Evolutionary conservation across 176 grass and related monocot species (phyloP).

Genomic region (Cenchrus americanus): DNA sequence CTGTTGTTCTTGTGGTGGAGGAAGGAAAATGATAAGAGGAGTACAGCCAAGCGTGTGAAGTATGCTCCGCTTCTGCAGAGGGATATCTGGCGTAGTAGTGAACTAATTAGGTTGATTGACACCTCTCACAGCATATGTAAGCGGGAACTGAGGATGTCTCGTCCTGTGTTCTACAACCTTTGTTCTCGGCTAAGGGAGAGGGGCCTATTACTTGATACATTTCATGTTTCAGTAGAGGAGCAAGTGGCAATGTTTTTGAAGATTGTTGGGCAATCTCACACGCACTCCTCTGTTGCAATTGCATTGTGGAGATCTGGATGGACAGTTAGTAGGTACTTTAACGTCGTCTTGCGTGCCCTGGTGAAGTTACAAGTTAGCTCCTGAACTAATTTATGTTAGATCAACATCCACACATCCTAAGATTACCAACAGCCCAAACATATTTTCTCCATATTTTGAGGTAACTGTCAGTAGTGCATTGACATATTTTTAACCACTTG

Average conservation of each 20-base stretch:
- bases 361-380: background rate
- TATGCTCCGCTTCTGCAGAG: background rate
- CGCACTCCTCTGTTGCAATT: background rate
- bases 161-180: background rate
- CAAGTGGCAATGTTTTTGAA: slow-evolving; percentile 17
- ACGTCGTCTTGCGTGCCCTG: background rate
- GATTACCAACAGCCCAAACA: background rate
- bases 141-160: background rate
- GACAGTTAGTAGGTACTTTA: background rate
- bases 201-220: background rate
- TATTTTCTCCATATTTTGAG: background rate
- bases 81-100: background rate
- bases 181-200: background rate
- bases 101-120: background rate
- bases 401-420: background rate
- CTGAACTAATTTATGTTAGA: slow-evolving; percentile 1
- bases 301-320: background rate
- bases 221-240: slow-evolving; percentile 37
- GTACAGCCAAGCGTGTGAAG: background rate
- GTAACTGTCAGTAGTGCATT: background rate
- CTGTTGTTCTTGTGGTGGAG: background rate
- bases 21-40: background rate
- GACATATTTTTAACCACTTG: background rate
- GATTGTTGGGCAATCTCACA: background rate
- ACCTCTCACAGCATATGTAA: background rate